Evolutionary conservation across 1,139 yeast genomes (phyloP), one percentile per base, ranked within the genome.

Genomic region (Kodamaea sp.): DNA sequence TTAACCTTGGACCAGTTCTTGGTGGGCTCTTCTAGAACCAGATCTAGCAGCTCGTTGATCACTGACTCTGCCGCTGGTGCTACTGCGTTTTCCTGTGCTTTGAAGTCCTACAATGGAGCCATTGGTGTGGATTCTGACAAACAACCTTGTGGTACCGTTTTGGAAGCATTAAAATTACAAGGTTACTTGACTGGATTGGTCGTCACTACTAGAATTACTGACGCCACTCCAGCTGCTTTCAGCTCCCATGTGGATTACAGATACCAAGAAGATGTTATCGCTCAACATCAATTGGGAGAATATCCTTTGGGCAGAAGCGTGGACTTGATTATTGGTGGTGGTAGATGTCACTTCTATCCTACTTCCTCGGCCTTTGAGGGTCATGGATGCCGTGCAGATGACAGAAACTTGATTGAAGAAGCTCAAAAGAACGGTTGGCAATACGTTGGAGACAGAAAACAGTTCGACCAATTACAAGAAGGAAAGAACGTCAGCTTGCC

Each of bases 31-130:
- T 51, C 57, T 27, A 39, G 61, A 28, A 55, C 61, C 5, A 44
- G 59, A 9, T 52, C 59, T 28, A 45, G 43, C 34, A 41, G 39
- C 41, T 47, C 54, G 19, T 44, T 55, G 43, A 50, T 57, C 29
- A 57, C 61, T 15, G 61, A 57, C 38, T 55, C 59, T 4, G 61
- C 61, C 2, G 61, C 61, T 4, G 61, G 60, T 1, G 61, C 61
- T 15, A 55, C 60, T 6, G 59, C 61, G 4, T 57, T 57, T 34
- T 47, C 55, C 15, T 55, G 60, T 35, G 61, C 47, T 2, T 39
- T 54, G 33, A 57, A 57, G 38, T 43, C 59, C 6, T 55, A 57
- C 43, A 57, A 57, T 31, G 61, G 61, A 1, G 61, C 61, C 16
- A 55, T 57, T 28, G 59, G 59, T 10, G 60, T 57, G 4, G 43